phyloP scores from a whole-genome alignment of 352 stramenopile genomes.

The Phytophthora quininea region DNA sequence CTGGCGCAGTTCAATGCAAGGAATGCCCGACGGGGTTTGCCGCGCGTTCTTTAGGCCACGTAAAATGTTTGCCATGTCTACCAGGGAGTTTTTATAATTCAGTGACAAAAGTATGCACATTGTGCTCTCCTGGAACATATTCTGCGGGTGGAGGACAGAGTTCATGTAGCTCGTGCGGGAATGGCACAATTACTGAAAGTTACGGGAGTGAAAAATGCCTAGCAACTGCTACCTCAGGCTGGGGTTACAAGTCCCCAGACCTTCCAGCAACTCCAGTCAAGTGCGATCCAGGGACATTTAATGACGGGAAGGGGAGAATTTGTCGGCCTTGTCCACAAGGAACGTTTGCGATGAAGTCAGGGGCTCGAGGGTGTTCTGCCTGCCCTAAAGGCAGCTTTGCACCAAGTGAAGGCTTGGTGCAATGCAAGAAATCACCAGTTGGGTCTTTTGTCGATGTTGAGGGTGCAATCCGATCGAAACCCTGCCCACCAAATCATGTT shows the following conservation, averaged over 20 bases:
- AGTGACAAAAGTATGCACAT: constrained; percentile 27
- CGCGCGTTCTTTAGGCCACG: constrained; percentile 39
- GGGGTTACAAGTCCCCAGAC: constrained; percentile 14
- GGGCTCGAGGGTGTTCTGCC: constrained; percentile 24
- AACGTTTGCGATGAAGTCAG: constrained; percentile 22
- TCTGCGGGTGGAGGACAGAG: constrained; percentile 21
- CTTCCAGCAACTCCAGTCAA: constrained; percentile 4
- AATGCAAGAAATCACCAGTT: constrained; percentile 34
- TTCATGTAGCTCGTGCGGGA: constrained; percentile 38
- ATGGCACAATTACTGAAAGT: constrained; percentile 37
- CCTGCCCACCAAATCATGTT: constrained; percentile 39
- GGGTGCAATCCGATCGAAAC: constrained; percentile 30
- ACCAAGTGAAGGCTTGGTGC: constrained; percentile 18
- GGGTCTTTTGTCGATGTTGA: constrained; percentile 43
- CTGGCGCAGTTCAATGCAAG: constrained; percentile 35
- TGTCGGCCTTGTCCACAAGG: constrained; percentile 44
- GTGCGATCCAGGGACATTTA: constrained; percentile 46
- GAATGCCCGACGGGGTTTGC: constrained; percentile 48
- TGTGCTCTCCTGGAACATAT: constrained; percentile 49
- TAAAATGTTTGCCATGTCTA: constrained; percentile 43
- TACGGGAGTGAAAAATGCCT: constrained; percentile 37
- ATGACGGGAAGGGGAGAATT: constrained; percentile 33
- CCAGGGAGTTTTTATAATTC: constrained; percentile 48
- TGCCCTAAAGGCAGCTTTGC: constrained; percentile 49
- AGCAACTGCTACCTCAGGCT: constrained; percentile 22